phyloP scores from a whole-genome alignment of 192 early-diverging fungal genomes.

The Cladochytrium replicatum region DNA sequence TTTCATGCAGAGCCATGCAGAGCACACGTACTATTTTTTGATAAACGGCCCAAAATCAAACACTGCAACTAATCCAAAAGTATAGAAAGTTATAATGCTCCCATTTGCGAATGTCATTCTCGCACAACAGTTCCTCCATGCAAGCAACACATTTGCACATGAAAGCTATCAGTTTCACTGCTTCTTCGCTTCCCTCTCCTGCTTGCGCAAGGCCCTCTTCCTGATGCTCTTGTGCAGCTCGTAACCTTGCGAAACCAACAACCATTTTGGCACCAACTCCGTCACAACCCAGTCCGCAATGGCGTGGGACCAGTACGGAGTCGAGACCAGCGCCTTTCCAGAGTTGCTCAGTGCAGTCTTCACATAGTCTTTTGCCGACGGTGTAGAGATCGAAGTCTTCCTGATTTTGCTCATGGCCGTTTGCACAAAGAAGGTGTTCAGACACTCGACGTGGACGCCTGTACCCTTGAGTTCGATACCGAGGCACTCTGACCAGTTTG shows the following conservation, averaged over 20 bases:
- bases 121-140: no score
- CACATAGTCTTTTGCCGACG: constrained; percentile 73
- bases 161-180: no score
- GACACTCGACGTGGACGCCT: constrained; percentile 76
- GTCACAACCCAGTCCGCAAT: constrained; percentile 59
- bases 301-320: constrained; percentile 61
- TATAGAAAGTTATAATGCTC: no score
- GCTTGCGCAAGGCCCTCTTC: constrained; percentile 62
- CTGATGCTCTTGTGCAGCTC: constrained; percentile 55
- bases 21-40: no score
- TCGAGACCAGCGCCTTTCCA: constrained; percentile 50
- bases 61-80: no score
- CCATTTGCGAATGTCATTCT: no score
- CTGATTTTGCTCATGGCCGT: constrained; percentile 92
- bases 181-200: constrained; percentile 30
- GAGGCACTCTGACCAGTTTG: constrained; percentile 73
- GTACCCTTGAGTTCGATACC: constrained; percentile 61
- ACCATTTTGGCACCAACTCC: constrained; percentile 43
- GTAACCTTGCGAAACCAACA: constrained; percentile 48
- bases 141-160: no score
- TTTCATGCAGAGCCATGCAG: no score
- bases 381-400: constrained; percentile 66
- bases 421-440: constrained; percentile 94
- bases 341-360: constrained; percentile 59
- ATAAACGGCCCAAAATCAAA: no score